Base-by-base conservation (phyloP, 331 rosid genomes). In the Rhamnella rubrinervis region DNA sequence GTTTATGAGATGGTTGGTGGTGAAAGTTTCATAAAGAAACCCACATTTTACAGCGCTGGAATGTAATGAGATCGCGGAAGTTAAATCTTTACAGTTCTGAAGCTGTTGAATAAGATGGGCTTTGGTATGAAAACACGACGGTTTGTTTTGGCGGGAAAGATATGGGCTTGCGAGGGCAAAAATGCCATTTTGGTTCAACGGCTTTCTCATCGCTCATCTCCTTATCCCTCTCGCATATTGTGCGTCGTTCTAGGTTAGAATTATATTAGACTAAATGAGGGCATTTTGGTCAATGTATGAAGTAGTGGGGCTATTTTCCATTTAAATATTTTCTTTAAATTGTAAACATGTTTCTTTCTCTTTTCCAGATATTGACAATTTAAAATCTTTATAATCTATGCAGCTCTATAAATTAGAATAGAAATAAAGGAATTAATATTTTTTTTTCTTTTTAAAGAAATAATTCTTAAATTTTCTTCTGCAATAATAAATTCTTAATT, bases 1-100 rank as follows among this genome's bases (percentile, higher is more conserved):
- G 6, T 82, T 93, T 4, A 90, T 56, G 52, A 90, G 85, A 73
- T 83, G 86, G 78, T 93, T 90, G 71, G 72, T 8, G 19, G 88
- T 71, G 79, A 85, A 63, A 7, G 86, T 88, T 57, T 85, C 84
- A 31, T 63, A 28, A 14, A 71, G 75, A 60, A 71, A 85, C 47
- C 96, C 96, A 0, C 57, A 77, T 62, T 83, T 88, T 66, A 93
- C 14, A 20, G 69, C 53, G 40, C 67, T 55, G 75, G 90, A 82
- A 35, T 88, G 96, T 21, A 75, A 63, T 13, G 82, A 76, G 23
- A 73, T 66, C 21, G 87, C 85, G 14, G 84, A 76, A 51, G 62
- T 31, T 62, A 80, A 77, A 67, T 83, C 71, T n/a, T 71, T 82
- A 21, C 80, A 87, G 55, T 61, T 73, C 59, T 70, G 85, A 51